Conservation (phyloP, 1,284 basidiomycete genomes). For the Heliocybe sulcata region DNA sequence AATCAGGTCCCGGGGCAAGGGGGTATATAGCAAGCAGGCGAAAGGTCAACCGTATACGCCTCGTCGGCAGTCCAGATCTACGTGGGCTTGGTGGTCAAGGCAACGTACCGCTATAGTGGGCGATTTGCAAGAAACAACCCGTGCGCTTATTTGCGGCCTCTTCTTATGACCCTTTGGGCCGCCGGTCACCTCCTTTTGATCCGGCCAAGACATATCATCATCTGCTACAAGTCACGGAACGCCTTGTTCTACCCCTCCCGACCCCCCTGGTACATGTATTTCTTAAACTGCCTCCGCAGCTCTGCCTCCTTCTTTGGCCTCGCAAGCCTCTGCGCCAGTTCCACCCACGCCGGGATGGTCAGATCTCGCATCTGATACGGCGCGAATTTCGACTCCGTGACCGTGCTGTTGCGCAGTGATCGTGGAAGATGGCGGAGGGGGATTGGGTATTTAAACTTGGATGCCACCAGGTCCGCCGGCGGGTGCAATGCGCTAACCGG, state of each 20-base stretch:
- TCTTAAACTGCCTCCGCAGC: slow-evolving; percentile 57
- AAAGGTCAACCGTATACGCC: slow-evolving; percentile 5
- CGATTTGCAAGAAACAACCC: slow-evolving; percentile 11
- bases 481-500: slow-evolving; percentile 30
- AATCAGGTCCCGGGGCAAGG: background rate
- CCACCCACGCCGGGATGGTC: slow-evolving; percentile 75
- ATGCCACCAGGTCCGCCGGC: slow-evolving; percentile 16
- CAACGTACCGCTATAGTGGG: slow-evolving; percentile 30
- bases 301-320: slow-evolving; percentile 42
- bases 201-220: background rate
- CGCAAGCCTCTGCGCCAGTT: slow-evolving; percentile 60
- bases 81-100: slow-evolving; percentile 55
- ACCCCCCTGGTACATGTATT: slow-evolving; percentile 65
- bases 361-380: slow-evolving; percentile 69
- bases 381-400: slow-evolving; percentile 46
- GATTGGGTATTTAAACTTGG: slow-evolving; percentile 41
- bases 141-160: slow-evolving; percentile 8
- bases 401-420: slow-evolving; percentile 35
- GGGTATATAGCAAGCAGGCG: slow-evolving; percentile 9
- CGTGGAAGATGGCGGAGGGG: slow-evolving; percentile 62
- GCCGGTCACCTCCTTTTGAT: background rate
- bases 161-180: background rate
- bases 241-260: slow-evolving; percentile 23
- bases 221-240: background rate
- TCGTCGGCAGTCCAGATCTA: slow-evolving; percentile 10